Conservation (phyloP, 2,329 filamentous ascomycete genomes). For the Penicillium sp. region DNA sequence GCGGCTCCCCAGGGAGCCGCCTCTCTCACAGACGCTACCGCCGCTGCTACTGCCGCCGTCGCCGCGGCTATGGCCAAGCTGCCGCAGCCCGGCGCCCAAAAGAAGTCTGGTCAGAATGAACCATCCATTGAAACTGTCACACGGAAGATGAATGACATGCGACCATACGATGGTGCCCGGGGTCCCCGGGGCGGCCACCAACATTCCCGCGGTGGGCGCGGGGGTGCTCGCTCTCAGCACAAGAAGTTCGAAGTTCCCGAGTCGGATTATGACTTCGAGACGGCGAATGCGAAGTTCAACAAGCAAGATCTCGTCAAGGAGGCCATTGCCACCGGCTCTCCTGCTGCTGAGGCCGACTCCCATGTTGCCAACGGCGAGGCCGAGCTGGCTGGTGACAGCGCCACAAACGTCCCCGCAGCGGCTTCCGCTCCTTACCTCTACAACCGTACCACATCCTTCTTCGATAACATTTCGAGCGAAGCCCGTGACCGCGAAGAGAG, state of each 20-base stretch:
- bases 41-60: conserved; percentile 51
- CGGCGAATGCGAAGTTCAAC: conserved; percentile 83
- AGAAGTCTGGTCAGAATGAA: conserved; percentile 34
- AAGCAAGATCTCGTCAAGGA: conserved; percentile 85
- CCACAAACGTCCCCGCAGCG: conserved; percentile 30
- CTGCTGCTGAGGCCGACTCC: conserved; percentile 55
- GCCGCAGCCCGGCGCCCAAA: conserved; percentile 38
- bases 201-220: conserved; percentile 47
- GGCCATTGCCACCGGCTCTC: conserved; percentile 74
- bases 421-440: conserved; percentile 58
- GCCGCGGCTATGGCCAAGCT: conserved; percentile 53
- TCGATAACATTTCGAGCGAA: conserved; percentile 97
- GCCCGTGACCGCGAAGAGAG: conserved; percentile 81
- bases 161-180: conserved; percentile 41
- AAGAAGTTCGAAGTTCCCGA: conserved; percentile 83
- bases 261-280: conserved; percentile 88
- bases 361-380: conserved; percentile 42
- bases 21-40: conserved; percentile 48
- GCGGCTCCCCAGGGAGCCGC: conserved; percentile 30
- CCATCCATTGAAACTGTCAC: conserved; percentile 43
- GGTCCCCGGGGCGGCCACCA: conserved; percentile 40
- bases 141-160: conserved; percentile 48
- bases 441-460: conserved; percentile 88
- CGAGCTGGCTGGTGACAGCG: conserved; percentile 26
- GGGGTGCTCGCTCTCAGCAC: conserved; percentile 47